Base-by-base conservation (phyloP, 192 early-diverging fungal species). In the Dissophora globulifera region DNA sequence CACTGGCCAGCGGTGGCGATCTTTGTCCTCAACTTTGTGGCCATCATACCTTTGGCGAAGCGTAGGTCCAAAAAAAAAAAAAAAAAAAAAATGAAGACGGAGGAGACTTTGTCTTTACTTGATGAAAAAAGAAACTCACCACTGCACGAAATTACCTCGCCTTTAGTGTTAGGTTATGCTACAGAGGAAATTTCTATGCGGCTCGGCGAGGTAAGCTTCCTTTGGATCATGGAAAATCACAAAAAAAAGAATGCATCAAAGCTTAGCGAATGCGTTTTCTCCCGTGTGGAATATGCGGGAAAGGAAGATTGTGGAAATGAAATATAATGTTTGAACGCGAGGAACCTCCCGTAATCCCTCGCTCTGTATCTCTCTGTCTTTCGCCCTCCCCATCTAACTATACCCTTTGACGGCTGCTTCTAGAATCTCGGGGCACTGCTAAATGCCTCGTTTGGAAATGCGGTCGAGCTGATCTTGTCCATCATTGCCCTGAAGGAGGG, bases 11-110 rank as follows among this genome's bases (percentile, higher is more conserved):
- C 91, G 35, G 84, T 86, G 35, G 68, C 87, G 10, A 72, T 88
- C 1, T 98, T 98, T 63, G 52, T 85, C 19, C 81, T 95, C 43
- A 98, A 97, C 86, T 95, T 98, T 46, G 86, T 94, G 25, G 96
- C 93, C 7, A 94, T 97, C 45, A 79, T 98, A 23, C 94, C 95
- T 25, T 79, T 98, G 41, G 96, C 97, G 25, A 95, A 96, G 65
- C 72, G 70, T 74, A 74, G 20, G 53, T 23, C n/a, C n/a, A n/a
- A n/a, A n/a, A n/a, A n/a, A n/a, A n/a, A n/a, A n/a, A n/a, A n/a
- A n/a, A n/a, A n/a, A n/a, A n/a, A 16, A n/a, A 20, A 22, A 16
- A 2, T 47, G 46, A 16, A n/a, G 46, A 20, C 46, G 22, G n/a
- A 20, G 16, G 15, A n/a, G n/a, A n/a, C n/a, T n/a, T n/a, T n/a